These are phyloP conservation scores for Rhododendron henanense DNA, from an alignment of 148 eudicot genomes.

Conservation along the genomic window DNA sequence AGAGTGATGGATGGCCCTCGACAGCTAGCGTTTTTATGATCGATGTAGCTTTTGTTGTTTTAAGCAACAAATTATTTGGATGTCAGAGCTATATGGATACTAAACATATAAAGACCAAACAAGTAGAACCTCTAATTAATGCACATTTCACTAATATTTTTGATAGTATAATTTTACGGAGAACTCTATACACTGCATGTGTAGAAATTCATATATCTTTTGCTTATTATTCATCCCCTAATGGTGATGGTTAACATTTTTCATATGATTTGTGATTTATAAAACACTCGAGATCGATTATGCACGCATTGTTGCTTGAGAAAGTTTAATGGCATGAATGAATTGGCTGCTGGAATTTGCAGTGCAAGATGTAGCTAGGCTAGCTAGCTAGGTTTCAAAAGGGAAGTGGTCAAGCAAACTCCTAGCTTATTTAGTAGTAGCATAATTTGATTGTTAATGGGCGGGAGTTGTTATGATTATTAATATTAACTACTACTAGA, in stretches of 20 bases:
- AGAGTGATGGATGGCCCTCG: not conserved
- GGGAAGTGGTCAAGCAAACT: not conserved
- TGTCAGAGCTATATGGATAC: not conserved
- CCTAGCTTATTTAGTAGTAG: not conserved
- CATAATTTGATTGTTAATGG: not conserved
- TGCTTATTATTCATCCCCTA: not conserved
- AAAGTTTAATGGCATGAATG: not conserved
- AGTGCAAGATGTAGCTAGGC: not conserved
- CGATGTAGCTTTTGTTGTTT: not conserved
- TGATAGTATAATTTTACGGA: too few relatives aligned
- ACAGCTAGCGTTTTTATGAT: not conserved
- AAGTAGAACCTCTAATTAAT: not conserved
- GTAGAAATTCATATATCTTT: not conserved
- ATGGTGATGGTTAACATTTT: not conserved
- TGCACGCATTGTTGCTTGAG: too few relatives aligned
- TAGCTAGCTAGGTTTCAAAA: not conserved
- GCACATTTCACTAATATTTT: not conserved
- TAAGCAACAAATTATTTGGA: not conserved
- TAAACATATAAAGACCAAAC: not conserved
- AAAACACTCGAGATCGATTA: not conserved
- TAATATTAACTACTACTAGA: too few relatives aligned
- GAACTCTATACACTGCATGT: not conserved
- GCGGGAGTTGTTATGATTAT: too few relatives aligned
- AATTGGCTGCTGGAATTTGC: not conserved
- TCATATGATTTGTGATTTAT: not conserved